A percentile compares a stretch with the other conserved stretches of the same genome.
These are phyloP conservation scores for Aspergillus alliaceus DNA, from an alignment of 2,329 filamentous ascomycete genomes.

Conservation along the genomic window DNA sequence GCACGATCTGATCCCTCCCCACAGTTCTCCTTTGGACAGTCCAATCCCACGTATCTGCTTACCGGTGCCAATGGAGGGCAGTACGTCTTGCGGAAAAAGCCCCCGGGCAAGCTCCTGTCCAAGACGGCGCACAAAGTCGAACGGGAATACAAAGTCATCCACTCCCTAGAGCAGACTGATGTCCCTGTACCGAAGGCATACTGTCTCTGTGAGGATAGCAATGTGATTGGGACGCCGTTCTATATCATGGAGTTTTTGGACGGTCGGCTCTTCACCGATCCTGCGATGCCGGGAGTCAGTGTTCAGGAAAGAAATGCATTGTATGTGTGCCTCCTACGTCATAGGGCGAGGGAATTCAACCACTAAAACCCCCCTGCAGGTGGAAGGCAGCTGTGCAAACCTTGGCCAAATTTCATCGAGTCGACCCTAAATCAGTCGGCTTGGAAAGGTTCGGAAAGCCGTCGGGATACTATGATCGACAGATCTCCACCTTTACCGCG, in stretches of 20 bases:
- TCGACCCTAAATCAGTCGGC: constrained; percentile 65
- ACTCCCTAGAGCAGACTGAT: constrained; percentile 74
- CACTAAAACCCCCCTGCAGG: constrained; percentile 38
- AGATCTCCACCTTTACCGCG: constrained; percentile 77
- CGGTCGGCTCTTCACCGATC: constrained; percentile 90
- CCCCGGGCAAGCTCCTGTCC: constrained; percentile 88
- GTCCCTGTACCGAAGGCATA: constrained; percentile 84
- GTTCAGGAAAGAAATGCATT: constrained; percentile 70
- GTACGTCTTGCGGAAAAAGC: constrained; percentile 96
- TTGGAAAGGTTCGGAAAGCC: constrained; percentile 72
- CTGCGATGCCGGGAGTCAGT: constrained; percentile 71
- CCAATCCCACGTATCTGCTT: constrained; percentile 94
- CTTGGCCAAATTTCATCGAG: constrained; percentile 79
- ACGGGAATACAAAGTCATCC: constrained; percentile 88
- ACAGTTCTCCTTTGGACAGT: constrained; percentile 95
- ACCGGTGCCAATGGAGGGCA: constrained; percentile 67
- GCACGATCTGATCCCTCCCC: background rate
- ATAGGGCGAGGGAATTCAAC: background rate
- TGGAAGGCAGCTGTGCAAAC: constrained; percentile 84
- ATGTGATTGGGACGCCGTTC: constrained; percentile 83
- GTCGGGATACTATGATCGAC: constrained; percentile 78
- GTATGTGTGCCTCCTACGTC: constrained; percentile 41
- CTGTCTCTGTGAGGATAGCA: constrained; percentile 79
- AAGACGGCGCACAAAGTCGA: constrained; percentile 96
- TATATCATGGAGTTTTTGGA: constrained; percentile 97